Conservation (phyloP, 208 protist genomes). For the Acanthamoeba lugdunensis region DNA sequence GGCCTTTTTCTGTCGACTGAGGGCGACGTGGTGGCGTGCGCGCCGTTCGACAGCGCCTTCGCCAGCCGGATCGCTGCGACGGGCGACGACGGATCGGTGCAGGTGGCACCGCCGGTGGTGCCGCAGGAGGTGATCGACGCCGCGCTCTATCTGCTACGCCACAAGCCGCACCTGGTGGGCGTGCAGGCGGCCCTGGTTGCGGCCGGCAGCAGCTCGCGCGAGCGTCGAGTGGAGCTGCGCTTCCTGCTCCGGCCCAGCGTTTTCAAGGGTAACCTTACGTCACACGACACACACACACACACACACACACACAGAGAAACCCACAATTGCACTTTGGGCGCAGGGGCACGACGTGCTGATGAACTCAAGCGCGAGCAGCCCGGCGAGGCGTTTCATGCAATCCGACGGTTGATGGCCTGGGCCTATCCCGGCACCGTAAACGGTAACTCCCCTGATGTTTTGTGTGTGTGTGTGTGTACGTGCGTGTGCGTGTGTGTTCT, state of each 20-base stretch:
- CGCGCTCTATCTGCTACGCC: not conserved
- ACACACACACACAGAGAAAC: not conserved
- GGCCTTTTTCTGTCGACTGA: not conserved
- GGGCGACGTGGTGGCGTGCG: not conserved
- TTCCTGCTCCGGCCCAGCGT: not conserved
- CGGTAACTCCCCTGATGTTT: not conserved
- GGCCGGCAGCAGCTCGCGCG: not conserved
- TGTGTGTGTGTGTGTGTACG: too few relatives aligned
- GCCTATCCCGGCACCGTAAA: not conserved
- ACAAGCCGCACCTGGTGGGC: constrained; percentile 1
- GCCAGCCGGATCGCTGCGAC: not conserved
- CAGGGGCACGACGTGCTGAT: not conserved
- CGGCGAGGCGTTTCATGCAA: not conserved
- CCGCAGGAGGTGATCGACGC: not conserved
- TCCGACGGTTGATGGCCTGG: constrained; percentile 30
- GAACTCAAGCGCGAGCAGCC: constrained; percentile 30
- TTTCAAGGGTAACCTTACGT: not conserved
- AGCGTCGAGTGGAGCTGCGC: not conserved
- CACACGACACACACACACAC: not conserved
- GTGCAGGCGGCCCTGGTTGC: not conserved
- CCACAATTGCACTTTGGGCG: not conserved
- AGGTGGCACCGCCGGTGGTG: not conserved
- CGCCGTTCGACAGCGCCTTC: not conserved
- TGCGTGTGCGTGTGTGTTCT: not conserved
- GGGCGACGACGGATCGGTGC: too few relatives aligned